Evolutionary conservation across 257 asterid species (phyloP).

Genomic region (Phtheirospermum japonicum): DNA sequence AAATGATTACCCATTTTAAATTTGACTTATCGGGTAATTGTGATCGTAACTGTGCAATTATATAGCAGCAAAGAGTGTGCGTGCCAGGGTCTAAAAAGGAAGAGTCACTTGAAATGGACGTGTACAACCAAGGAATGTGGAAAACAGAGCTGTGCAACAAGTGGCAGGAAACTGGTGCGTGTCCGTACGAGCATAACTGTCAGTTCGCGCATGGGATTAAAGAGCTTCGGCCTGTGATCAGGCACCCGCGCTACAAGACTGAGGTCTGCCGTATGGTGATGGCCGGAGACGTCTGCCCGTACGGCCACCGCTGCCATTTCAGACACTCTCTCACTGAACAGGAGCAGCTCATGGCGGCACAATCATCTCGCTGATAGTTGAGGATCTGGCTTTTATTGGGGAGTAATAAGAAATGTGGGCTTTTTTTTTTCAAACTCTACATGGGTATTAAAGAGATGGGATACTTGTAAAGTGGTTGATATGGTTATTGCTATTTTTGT

Average conservation of each 20-base stretch:
- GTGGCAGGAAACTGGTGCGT: slow-evolving; percentile 76
- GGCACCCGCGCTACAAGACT: slow-evolving; percentile 88
- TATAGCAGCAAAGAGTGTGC: slow-evolving; percentile 52
- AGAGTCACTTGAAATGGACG: slow-evolving; percentile 51
- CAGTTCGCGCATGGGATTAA: slow-evolving; percentile 79
- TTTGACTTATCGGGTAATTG: slow-evolving; percentile 2
- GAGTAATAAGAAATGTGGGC: too few species aligned
- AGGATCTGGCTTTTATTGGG: too few species aligned
- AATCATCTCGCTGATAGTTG: not conserved
- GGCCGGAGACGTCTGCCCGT: slow-evolving; percentile 68
- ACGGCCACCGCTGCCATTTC: slow-evolving; percentile 88
- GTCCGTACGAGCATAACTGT: slow-evolving; percentile 71
- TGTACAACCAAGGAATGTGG: slow-evolving; percentile 69
- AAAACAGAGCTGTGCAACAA: slow-evolving; percentile 89
- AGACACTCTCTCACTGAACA: slow-evolving; percentile 74
- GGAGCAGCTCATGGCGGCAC: slow-evolving; percentile 40
- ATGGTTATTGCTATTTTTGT: too few species aligned
- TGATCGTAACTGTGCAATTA: not conserved
- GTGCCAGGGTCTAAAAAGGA: slow-evolving; percentile 53
- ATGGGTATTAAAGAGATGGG: too few species aligned
- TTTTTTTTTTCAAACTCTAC: too few species aligned
- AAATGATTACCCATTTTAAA: not conserved
- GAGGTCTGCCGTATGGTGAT: slow-evolving; percentile 76
- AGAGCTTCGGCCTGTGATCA: slow-evolving; percentile 73
- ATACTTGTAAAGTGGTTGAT: too few species aligned